These are phyloP conservation scores for Rubus parviflorus DNA, from an alignment of 306 rosid genomes.

Conservation along the genomic window DNA sequence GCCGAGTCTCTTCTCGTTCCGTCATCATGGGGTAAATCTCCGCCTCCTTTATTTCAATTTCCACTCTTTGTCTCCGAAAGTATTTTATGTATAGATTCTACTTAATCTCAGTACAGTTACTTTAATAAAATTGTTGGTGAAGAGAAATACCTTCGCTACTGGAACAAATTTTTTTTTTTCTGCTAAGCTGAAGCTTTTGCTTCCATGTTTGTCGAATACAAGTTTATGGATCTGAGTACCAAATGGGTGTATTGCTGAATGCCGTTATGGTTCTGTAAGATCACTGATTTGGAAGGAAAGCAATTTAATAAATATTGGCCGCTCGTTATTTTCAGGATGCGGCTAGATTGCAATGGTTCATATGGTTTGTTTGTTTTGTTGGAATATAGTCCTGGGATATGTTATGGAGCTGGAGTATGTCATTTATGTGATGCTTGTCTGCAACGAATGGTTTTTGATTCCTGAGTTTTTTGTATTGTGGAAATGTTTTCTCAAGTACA, in stretches of 20 bases:
- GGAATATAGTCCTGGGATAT: too few species aligned
- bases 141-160: too few species aligned
- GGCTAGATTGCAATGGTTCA: neutral
- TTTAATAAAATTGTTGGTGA: neutral
- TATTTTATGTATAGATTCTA: neutral
- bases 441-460: too few species aligned
- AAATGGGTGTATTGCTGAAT: neutral
- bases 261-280: too few species aligned
- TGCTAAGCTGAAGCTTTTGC: neutral
- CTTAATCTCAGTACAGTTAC: neutral
- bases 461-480: too few species aligned
- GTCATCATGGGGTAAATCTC: conserved; percentile 54
- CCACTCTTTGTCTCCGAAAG: neutral
- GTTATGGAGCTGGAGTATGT: neutral
- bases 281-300: neutral
- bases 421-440: too few species aligned
- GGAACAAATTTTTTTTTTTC: too few species aligned
- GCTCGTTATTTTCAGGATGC: neutral
- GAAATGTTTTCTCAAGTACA: too few species aligned
- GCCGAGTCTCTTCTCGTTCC: conserved; percentile 9
- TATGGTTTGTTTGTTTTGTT: too few species aligned
- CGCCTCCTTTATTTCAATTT: neutral
- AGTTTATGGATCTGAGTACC: neutral
- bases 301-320: neutral
- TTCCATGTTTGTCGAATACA: neutral